Evolutionary conservation across 1,284 basidiomycete species (phyloP).

Genomic region (Irpex lacteus): DNA sequence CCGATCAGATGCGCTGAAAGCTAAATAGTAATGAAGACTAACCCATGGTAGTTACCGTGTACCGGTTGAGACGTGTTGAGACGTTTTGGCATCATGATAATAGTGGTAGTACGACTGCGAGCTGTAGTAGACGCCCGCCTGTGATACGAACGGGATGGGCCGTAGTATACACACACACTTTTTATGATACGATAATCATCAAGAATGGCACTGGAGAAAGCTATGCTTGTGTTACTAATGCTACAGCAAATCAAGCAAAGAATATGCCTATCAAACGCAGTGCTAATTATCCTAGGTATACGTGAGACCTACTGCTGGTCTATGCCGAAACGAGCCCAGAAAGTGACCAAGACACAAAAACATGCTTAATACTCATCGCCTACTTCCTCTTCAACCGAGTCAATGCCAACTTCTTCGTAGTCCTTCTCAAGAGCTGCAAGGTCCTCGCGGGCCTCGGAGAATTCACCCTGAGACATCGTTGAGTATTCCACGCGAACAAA

Average conservation of each 20-base stretch:
- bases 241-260: background rate
- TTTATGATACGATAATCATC: too few relatives aligned
- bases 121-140: background rate
- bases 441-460: constrained; percentile 96
- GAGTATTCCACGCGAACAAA: background rate
- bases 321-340: background rate
- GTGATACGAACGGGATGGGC: background rate
- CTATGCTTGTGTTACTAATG: background rate
- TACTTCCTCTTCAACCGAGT: constrained; percentile 84
- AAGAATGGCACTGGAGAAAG: background rate
- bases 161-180: too few relatives aligned
- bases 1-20: background rate
- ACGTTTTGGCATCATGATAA: background rate
- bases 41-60: constrained; percentile 70
- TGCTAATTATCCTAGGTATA: background rate
- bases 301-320: background rate
- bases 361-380: constrained; percentile 67
- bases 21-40: constrained; percentile 8
- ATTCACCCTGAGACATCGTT: constrained; percentile 86
- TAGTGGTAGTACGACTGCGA: background rate
- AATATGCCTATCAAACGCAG: background rate
- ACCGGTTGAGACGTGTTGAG: constrained; percentile 30
- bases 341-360: background rate
- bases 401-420: constrained; percentile 93
- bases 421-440: constrained; percentile 97